Percentiles rank a stretch among this genome's conserved stretches.
Conservation (phyloP, 495 filamentous ascomycete genomes). For the Filosporella fistucella region DNA sequence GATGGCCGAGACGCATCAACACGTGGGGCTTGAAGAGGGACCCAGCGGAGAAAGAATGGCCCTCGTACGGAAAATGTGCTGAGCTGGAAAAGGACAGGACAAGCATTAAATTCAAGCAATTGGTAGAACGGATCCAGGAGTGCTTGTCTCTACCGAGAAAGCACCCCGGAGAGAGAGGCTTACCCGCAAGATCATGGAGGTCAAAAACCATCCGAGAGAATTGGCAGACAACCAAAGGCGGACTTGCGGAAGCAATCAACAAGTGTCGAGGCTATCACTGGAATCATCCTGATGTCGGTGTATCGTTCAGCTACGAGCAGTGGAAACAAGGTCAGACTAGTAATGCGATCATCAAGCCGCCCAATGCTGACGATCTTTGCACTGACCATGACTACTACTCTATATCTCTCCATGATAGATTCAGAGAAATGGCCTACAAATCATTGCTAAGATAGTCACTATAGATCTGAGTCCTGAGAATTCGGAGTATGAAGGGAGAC, state of each 20-base stretch:
- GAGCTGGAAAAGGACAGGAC: not conserved
- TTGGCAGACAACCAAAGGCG: not conserved
- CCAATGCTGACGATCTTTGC: slow-evolving; percentile 1
- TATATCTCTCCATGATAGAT: slow-evolving; percentile 25
- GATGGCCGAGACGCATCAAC: not conserved
- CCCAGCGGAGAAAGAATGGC: not conserved
- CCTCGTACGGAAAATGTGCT: not conserved
- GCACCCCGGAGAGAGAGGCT: not conserved
- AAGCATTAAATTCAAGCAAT: not conserved
- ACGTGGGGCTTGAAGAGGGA: not conserved
- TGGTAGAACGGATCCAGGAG: not conserved
- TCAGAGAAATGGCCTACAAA: slow-evolving; percentile 34
- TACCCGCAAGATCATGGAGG: not conserved
- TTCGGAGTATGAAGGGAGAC: slow-evolving; percentile 24
- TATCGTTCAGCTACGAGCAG: not conserved
- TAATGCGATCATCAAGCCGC: not conserved
- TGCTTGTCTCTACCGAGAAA: not conserved
- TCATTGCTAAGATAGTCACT: slow-evolving; percentile 29
- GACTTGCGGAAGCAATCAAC: not conserved
- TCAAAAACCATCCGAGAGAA: not conserved
- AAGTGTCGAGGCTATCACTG: not conserved
- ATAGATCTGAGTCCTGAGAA: slow-evolving; percentile 29
- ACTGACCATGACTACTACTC: not conserved
- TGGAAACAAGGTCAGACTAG: not conserved
- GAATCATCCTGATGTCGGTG: not conserved